Evolutionary conservation across 108 stramenopile species (phyloP).

Genomic region (Pinguiococcus pyrenoidosus): DNA sequence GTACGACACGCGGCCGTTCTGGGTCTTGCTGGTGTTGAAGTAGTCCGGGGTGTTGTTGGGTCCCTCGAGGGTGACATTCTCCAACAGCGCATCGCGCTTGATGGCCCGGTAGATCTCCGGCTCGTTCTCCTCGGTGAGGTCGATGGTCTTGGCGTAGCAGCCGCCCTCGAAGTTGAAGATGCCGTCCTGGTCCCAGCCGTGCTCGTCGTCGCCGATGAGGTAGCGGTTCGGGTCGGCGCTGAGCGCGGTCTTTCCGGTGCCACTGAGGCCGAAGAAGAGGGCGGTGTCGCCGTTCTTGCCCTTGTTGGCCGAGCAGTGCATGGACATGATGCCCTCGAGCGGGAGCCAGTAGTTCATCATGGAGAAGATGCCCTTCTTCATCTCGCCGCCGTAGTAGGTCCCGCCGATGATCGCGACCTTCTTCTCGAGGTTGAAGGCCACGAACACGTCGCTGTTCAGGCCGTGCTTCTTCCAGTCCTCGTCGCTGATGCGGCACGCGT

Average conservation of each 20-base stretch:
- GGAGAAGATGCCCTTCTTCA: conserved; percentile 97
- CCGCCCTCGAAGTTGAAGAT: conserved; percentile 97
- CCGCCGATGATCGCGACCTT: conserved; percentile 82
- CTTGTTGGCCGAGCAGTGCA: conserved; percentile 97
- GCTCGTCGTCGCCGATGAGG: conserved; percentile 68
- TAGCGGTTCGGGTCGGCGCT: conserved; percentile 83
- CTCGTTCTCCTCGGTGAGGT: conserved; percentile 77
- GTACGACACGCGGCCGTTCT: conserved; percentile 93
- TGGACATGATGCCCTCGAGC: conserved; percentile 71
- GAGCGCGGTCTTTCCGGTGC: conserved; percentile 92
- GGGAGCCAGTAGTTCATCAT: conserved; percentile 96
- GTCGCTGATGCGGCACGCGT: conserved; percentile 76
- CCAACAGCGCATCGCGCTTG: conserved; percentile 77
- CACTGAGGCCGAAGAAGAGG: conserved; percentile 84
- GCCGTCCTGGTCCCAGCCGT: conserved; percentile 87
- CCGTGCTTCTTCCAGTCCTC: conserved; percentile 75
- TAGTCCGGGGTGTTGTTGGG: conserved; percentile 58
- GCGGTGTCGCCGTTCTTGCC: conserved; percentile 39
- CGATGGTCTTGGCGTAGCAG: conserved; percentile 96
- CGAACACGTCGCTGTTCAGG: conserved; percentile 81
- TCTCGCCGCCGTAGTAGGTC: conserved; percentile 95
- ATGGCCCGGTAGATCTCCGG: conserved; percentile 95
- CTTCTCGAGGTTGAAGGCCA: conserved; percentile 88
- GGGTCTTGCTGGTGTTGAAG: conserved; percentile 74
- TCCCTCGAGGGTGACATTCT: conserved; percentile 64